phyloP scores from a whole-genome alignment of 345 rosid species.

The Murraya koenigii region DNA sequence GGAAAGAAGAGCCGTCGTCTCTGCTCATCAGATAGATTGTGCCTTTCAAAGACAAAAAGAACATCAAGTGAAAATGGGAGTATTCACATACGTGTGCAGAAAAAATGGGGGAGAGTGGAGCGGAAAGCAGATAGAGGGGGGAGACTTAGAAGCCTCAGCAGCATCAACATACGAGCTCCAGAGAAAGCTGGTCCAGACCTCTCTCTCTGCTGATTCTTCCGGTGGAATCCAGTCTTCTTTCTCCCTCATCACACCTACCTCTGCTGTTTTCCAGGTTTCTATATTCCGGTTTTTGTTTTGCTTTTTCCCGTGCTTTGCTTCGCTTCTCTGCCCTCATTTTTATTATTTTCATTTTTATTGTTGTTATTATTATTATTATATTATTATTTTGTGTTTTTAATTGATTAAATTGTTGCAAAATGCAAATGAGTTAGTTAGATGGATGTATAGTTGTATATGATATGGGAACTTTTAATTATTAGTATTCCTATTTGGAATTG shows the following conservation, averaged over 20 bases:
- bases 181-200: slow-evolving; percentile 76
- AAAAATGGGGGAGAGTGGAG: slow-evolving; percentile 60
- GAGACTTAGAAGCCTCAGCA: slow-evolving; percentile 75
- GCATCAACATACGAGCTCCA: slow-evolving; percentile 58
- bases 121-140: slow-evolving; percentile 75
- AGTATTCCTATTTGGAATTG: no score
- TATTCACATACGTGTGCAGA: slow-evolving; percentile 68
- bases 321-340: background rate
- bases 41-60: background rate
- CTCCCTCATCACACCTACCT: slow-evolving; percentile 62
- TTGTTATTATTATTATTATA: no score
- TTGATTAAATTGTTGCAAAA: no score
- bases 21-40: no score
- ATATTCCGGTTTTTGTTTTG: no score
- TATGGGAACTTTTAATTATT: no score
- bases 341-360: no score
- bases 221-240: slow-evolving; percentile 85
- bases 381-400: no score
- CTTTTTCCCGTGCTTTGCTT: no score
- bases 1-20: background rate
- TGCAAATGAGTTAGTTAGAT: no score
- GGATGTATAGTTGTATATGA: no score
- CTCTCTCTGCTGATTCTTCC: slow-evolving; percentile 55
- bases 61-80: slow-evolving; percentile 44
- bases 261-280: slow-evolving; percentile 78